These are phyloP conservation scores for Discostella stelligera DNA, from an alignment of 352 stramenopile species.

Conservation along the genomic window DNA sequence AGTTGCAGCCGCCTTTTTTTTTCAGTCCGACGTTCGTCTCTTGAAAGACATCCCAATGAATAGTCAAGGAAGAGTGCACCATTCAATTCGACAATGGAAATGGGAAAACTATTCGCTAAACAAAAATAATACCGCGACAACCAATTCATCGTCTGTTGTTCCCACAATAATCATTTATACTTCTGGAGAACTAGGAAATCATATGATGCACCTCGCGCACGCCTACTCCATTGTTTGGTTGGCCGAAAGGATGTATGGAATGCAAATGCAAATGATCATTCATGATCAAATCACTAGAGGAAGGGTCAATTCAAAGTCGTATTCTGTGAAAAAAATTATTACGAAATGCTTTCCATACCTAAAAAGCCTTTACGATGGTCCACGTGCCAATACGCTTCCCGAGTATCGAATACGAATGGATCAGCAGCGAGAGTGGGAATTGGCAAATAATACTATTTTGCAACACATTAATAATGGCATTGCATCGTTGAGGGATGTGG, in stretches of 20 bases:
- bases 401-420: slow-evolving; percentile 8
- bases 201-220: slow-evolving; percentile 3
- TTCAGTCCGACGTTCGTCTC: no score
- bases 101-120: background rate
- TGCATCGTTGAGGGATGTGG: slow-evolving; percentile 1
- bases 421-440: slow-evolving; percentile 1
- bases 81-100: background rate
- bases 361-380: background rate
- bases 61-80: background rate
- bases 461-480: slow-evolving; percentile 7
- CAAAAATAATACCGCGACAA: background rate
- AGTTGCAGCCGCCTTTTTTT: no score
- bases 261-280: slow-evolving; percentile 10
- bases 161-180: slow-evolving; percentile 16
- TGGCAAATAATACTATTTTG: slow-evolving; percentile 8
- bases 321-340: background rate
- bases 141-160: slow-evolving; percentile 2
- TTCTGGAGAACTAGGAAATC: slow-evolving; percentile 19
- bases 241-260: slow-evolving; percentile 15
- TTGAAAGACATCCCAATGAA: no score
- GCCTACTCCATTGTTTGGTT: slow-evolving; percentile 14
- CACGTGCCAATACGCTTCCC: slow-evolving; percentile 1
- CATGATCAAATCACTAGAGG: slow-evolving; percentile 4
- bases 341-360: slow-evolving; percentile 5
- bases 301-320: background rate